These are phyloP conservation scores for Balamuthia mandrillaris DNA, from an alignment of 208 protist species.

Conservation along the genomic window DNA sequence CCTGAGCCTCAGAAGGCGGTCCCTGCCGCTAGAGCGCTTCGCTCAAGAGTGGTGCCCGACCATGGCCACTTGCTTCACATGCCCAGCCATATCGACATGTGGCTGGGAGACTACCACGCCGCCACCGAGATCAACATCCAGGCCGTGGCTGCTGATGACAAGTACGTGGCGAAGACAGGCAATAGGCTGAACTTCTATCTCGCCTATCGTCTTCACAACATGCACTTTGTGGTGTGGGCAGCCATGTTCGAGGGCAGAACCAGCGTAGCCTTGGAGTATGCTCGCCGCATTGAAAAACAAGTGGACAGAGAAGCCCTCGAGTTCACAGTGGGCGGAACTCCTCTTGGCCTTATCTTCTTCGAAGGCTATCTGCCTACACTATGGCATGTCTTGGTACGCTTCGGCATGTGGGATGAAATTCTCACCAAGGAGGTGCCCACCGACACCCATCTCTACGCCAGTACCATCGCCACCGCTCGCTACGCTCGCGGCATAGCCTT, in stretches of 20 bases:
- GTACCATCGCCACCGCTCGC: constrained; percentile 19
- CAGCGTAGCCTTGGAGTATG: too few species aligned
- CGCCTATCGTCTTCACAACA: constrained; percentile 27
- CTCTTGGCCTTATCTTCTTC: too few species aligned
- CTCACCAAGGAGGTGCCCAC: constrained; percentile 14
- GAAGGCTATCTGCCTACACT: constrained; percentile 2
- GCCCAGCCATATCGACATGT: constrained; percentile 21
- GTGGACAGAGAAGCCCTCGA: too few species aligned
- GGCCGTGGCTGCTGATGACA: not conserved
- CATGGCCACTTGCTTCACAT: constrained; percentile 22
- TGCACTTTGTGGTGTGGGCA: constrained; percentile 28
- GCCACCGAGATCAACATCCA: not conserved
- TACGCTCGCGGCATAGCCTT: constrained; percentile 38
- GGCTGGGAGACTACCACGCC: constrained; percentile 1
- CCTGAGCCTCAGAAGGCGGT: constrained; percentile 1
- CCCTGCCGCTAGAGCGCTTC: not conserved
- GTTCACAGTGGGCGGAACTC: too few species aligned
- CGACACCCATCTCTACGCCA: constrained; percentile 12
- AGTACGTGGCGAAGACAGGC: not conserved
- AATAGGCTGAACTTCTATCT: constrained; percentile 13
- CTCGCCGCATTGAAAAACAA: too few species aligned
- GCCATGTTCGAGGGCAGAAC: constrained; percentile 27
- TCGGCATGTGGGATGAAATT: constrained; percentile 49
- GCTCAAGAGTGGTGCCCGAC: not conserved
- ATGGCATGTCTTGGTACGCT: constrained; percentile 40